Conservation (phyloP, 225 moss, liverwort and hornwort species). For the Rhytidiadelphus loreus region DNA sequence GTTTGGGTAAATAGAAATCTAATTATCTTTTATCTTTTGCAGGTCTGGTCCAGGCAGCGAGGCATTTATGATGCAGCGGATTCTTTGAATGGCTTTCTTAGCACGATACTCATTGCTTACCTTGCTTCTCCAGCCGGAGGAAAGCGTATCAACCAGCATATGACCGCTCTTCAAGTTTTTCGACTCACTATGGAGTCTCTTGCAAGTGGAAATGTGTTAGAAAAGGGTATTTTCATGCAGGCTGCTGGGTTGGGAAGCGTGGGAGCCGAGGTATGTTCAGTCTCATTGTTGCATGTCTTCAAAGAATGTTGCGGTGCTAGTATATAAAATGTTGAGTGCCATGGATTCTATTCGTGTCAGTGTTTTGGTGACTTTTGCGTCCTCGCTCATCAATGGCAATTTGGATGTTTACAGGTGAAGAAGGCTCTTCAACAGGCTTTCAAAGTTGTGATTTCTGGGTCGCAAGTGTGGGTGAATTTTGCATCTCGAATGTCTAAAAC, state of each 20-base stretch:
- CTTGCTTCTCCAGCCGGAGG: constrained; percentile 64
- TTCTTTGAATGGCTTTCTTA: constrained; percentile 54
- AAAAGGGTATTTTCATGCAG: constrained; percentile 35
- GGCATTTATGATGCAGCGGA: constrained; percentile 35
- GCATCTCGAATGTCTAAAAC: constrained; percentile 71
- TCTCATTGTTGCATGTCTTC: neutral
- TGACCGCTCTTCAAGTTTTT: constrained; percentile 82
- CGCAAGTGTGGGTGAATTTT: constrained; percentile 58
- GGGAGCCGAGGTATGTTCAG: constrained; percentile 25
- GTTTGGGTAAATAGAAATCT: neutral
- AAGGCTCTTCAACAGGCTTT: constrained; percentile 50
- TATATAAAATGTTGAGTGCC: neutral
- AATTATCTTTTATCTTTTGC: neutral
- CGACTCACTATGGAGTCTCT: constrained; percentile 75
- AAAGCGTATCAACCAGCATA: constrained; percentile 57
- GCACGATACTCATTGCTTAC: constrained; percentile 47
- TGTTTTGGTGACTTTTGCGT: neutral
- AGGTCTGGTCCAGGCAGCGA: constrained; percentile 96
- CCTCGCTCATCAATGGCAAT: neutral
- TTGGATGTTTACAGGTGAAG: constrained; percentile 32
- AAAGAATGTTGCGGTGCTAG: neutral
- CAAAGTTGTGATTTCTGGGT: constrained; percentile 64
- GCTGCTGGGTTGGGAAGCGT: constrained; percentile 16
- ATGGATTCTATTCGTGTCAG: neutral
- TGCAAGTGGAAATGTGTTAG: constrained; percentile 25